These are phyloP conservation scores for Termitomyces sp. DNA, from an alignment of 1,284 basidiomycete species.

Conservation along the genomic window DNA sequence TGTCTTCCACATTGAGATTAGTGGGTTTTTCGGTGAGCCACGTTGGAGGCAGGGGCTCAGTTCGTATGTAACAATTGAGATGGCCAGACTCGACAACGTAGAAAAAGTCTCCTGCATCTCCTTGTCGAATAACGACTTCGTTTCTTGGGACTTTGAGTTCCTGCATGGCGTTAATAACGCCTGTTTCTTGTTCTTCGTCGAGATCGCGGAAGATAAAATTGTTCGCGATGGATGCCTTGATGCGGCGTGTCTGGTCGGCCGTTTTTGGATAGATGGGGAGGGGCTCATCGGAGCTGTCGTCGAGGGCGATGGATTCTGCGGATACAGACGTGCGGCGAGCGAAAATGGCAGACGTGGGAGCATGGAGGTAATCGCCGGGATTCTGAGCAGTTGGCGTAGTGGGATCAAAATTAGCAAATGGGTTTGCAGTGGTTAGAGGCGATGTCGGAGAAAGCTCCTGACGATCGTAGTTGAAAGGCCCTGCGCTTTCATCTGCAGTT, in stretches of 20 bases:
- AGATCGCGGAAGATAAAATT: constrained; percentile 97
- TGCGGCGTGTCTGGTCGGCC: constrained; percentile 80
- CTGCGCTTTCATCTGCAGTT: constrained; percentile 41
- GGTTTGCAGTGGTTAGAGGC: constrained; percentile 44
- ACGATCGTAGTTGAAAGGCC: constrained; percentile 54
- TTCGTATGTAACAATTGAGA: constrained; percentile 83
- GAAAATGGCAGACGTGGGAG: constrained; percentile 73
- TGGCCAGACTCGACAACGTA: constrained; percentile 93
- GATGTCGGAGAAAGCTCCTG: constrained; percentile 60
- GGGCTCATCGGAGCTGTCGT: constrained; percentile 59
- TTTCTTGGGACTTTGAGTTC: constrained; percentile 73
- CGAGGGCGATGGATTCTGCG: constrained; percentile 92
- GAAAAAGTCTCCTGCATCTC: constrained; percentile 95
- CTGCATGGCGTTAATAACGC: constrained; percentile 94
- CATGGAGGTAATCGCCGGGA: constrained; percentile 58
- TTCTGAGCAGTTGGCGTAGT: constrained; percentile 42
- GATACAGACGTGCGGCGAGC: constrained; percentile 92
- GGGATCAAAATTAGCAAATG: constrained; percentile 47
- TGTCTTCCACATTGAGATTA: constrained; percentile 37
- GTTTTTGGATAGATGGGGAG: constrained; percentile 81
- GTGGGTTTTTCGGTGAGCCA: constrained; percentile 40
- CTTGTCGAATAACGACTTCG: constrained; percentile 92
- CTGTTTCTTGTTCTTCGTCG: constrained; percentile 92
- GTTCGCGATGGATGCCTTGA: constrained; percentile 80
- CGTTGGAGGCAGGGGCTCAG: constrained; percentile 55